phyloP scores from a whole-genome alignment of 2,329 filamentous ascomycete species.

The Paramyrothecium roridum region DNA sequence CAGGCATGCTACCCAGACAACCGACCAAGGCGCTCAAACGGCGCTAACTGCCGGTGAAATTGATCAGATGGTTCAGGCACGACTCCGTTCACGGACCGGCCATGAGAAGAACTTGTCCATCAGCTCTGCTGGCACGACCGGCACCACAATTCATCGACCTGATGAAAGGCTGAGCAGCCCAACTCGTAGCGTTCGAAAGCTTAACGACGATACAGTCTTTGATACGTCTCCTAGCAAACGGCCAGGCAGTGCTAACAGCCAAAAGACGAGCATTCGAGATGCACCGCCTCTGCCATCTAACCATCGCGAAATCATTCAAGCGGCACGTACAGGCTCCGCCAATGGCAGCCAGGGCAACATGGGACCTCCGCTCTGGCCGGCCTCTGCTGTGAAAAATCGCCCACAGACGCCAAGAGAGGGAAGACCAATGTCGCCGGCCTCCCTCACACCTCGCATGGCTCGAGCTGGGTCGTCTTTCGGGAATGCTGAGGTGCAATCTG shows the following conservation, averaged over 20 bases:
- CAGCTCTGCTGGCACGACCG: conserved; percentile 28
- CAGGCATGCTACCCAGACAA: conserved; percentile 41
- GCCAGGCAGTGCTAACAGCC: conserved; percentile 72
- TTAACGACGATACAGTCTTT: conserved; percentile 32
- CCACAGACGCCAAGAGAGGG: conserved; percentile 60
- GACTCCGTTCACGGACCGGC: conserved; percentile 12
- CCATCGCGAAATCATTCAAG: conserved; percentile 81
- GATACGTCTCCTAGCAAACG: conserved; percentile 42
- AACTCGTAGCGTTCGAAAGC: conserved; percentile 32
- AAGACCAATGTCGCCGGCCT: conserved; percentile 46
- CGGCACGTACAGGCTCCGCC: conserved; percentile 61
- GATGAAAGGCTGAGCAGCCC: conserved; percentile 48
- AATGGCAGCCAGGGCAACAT: conserved; percentile 53
- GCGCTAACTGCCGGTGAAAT: conserved; percentile 78
- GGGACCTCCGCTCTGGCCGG: conserved; percentile 82
- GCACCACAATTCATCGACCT: conserved; percentile 39
- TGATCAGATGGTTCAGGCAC: conserved; percentile 65
- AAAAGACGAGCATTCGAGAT: conserved; percentile 37
- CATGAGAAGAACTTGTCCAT: conserved; percentile 35
- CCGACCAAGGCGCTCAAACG: conserved; percentile 78
- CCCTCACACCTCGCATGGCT: conserved; percentile 52
- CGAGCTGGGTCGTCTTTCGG: conserved; percentile 46
- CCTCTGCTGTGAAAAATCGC: conserved; percentile 62
- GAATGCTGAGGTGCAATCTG: conserved; percentile 44
- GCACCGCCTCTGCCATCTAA: conserved; percentile 76